phyloP scores from a whole-genome alignment of 139 green algal genomes.

The Chlorella sorokiniana region DNA sequence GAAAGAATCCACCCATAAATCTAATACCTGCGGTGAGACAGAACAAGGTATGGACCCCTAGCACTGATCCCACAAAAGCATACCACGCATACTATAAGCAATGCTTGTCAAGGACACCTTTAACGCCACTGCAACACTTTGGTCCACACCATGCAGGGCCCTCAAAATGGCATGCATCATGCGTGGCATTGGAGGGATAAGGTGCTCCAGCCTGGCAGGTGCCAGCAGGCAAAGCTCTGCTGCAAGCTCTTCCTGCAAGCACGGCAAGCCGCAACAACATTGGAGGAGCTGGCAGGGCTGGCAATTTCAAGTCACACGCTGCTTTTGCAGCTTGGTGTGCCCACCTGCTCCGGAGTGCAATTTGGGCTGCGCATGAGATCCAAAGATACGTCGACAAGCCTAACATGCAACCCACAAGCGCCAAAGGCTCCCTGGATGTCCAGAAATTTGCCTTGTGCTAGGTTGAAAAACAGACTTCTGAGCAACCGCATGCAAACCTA shows the following conservation, averaged over 20 bases:
- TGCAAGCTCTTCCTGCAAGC: slow-evolving; percentile 53
- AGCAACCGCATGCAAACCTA: slow-evolving; percentile 34
- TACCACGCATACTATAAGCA: background rate
- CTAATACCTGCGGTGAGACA: slow-evolving; percentile 62
- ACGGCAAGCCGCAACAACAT: background rate
- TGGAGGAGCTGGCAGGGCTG: background rate
- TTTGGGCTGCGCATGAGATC: slow-evolving; percentile 21
- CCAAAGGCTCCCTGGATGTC: slow-evolving; percentile 44
- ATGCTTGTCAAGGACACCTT: slow-evolving; percentile 11
- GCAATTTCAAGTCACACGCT: background rate
- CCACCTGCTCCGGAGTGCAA: slow-evolving; percentile 19
- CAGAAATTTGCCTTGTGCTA: slow-evolving; percentile 40
- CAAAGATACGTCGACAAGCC: slow-evolving; percentile 35
- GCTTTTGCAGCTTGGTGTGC: too few relatives aligned
- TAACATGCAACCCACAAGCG: slow-evolving; percentile 24
- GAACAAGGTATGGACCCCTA: background rate
- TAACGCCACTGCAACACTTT: slow-evolving; percentile 14
- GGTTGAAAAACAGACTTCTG: slow-evolving; percentile 36
- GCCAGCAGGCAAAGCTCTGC: slow-evolving; percentile 90
- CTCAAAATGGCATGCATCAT: slow-evolving; percentile 83
- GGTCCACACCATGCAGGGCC: slow-evolving; percentile 1
- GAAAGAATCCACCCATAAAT: slow-evolving; percentile 93
- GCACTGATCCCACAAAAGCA: too few relatives aligned
- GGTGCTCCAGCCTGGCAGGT: slow-evolving; percentile 74
- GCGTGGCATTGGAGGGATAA: slow-evolving; percentile 80